Base-by-base conservation (phyloP, 768 basidiomycete species). In the Crassisporium funariophilum region DNA sequence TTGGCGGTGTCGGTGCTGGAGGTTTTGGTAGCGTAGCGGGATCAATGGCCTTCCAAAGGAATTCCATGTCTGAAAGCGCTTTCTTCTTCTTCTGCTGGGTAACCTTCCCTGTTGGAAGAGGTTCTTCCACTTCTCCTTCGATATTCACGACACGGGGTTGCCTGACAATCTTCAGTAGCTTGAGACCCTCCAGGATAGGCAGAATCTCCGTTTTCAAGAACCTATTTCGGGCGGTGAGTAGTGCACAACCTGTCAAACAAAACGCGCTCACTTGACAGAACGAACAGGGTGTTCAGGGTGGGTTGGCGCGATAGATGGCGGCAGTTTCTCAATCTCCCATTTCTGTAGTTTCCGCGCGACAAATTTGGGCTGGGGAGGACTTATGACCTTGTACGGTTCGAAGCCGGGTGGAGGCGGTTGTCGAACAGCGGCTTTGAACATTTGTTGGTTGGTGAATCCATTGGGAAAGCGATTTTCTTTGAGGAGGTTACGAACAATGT, bases 201-300 rank as follows among this genome's bases (percentile, higher is more conserved):
- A 87, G 68, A 5, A 86, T 66, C 11, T 68, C 60, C 15, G 55
- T 68, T 60, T 84, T 86, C 31, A 87, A 62, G 55, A 79, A 84
- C 20, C 83, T 84, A 46, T 10, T 12, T 21, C 29, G 29, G 5
- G 29, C 2, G n/a, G 9, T 41, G 13, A 15, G 15, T 17, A 25
- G 16, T 35, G 37, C 15, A 12, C 16, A 12, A 22, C 16, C 11
- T n/a, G 15, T 12, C 33, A 13, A 7, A 36, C 34, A 25, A 15
- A 13, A 11, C 13, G 16, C 15, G 66, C 72, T 36, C 46, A 79
- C 84, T 58, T 67, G 44, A 82, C 66, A 11, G 85, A 86, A 15
- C 78, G 74, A 38, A 86, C 63, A 5, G 73, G 71, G 51, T 83
- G 75, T 7, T 72, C 67, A 0, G 72, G 60, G 41, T 70, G 59